A percentile compares a stretch with the other conserved stretches of the same genome.
Conservation (phyloP, 2,329 filamentous ascomycete genomes). For the Neocatenulostroma microsporum region DNA sequence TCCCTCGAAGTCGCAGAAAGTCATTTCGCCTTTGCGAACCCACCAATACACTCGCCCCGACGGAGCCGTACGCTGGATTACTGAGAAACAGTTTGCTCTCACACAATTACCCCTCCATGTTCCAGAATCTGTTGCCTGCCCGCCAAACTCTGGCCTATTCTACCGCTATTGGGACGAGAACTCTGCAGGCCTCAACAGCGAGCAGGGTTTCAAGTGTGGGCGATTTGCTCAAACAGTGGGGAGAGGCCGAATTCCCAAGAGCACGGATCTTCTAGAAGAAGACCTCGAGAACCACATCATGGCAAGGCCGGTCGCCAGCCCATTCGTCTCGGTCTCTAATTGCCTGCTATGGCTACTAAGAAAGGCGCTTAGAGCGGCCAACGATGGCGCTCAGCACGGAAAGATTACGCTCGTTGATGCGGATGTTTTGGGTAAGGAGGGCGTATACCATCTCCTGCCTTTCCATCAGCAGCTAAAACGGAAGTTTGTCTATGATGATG, state of each 20-base stretch:
- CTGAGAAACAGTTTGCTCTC: neutral
- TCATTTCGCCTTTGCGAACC: too few relatives aligned
- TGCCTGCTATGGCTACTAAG: constrained; percentile 10
- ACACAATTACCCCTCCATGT: constrained; percentile 1
- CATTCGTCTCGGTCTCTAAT: constrained; percentile 13
- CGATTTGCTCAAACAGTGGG: constrained; percentile 4
- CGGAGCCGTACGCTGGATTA: too few relatives aligned
- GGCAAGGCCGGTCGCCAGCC: constrained; percentile 1
- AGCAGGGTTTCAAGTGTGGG: constrained; percentile 4
- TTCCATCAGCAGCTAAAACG: constrained; percentile 7
- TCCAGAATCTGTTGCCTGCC: neutral
- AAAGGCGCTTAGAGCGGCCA: constrained; percentile 10
- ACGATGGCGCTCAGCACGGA: constrained; percentile 1
- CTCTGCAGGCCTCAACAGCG: constrained; percentile 4
- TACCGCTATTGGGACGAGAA: constrained; percentile 6
- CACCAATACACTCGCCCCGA: too few relatives aligned
- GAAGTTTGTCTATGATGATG: constrained; percentile 1
- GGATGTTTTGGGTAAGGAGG: neutral
- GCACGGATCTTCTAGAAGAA: constrained; percentile 1
- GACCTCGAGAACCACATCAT: constrained; percentile 8
- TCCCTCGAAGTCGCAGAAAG: too few relatives aligned
- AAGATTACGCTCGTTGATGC: constrained; percentile 13
- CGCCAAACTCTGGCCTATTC: neutral
- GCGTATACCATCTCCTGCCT: constrained; percentile 8
- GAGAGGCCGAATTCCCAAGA: constrained; percentile 1